Evolutionary conservation across 441 rosid genomes (phyloP), one percentile per base, ranked within the genome.

Genomic region (Populus hybrid): DNA sequence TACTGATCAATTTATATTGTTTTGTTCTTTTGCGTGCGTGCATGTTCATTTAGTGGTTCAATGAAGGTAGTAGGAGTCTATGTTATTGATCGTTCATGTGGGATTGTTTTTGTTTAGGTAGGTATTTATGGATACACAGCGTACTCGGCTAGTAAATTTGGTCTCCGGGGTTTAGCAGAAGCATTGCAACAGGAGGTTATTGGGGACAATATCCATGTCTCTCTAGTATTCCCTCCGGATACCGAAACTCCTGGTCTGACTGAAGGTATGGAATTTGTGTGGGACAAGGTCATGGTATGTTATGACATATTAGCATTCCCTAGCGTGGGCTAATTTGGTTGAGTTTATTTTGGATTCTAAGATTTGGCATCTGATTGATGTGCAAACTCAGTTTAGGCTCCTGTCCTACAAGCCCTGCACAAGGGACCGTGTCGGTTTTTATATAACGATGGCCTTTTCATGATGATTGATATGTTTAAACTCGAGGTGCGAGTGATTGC

Each of bases 61-160:
- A 12, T 23, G 45, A 12, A 65, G 45, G 14, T 23, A 35, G 14
- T 7, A 16, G 35, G 50, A 40, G 50, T 24, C 69, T 35, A 26
- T 65, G 18, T 76, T 75, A 31, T 18, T 72, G 35, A 35, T 74
- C 72, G 20, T 36, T 53, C 23, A 71, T 50, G 12, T 11, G 73
- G 71, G 73, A 45, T 42, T 78, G 35, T 24, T 56, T 31, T 73
- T 74, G 40, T 78, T 20, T 74, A 96, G 98, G 97, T 93, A 73
- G 99, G 98, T 40, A 78, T 96, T n/a, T 93, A 92, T 79, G 98
- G 97, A n/a, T 92, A 94, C 86, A 85, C 98, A 56, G 98, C 93
- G 21, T 96, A 94, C 82, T 90, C 91, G 2, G 98, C 96, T 3
- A 93, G 88, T 80, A 96, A 94, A 84, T 96, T 90, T 74, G 99